Evolutionary conservation across 2,329 filamentous ascomycete species (phyloP).

Genomic region (Calonectria fujianensis): DNA sequence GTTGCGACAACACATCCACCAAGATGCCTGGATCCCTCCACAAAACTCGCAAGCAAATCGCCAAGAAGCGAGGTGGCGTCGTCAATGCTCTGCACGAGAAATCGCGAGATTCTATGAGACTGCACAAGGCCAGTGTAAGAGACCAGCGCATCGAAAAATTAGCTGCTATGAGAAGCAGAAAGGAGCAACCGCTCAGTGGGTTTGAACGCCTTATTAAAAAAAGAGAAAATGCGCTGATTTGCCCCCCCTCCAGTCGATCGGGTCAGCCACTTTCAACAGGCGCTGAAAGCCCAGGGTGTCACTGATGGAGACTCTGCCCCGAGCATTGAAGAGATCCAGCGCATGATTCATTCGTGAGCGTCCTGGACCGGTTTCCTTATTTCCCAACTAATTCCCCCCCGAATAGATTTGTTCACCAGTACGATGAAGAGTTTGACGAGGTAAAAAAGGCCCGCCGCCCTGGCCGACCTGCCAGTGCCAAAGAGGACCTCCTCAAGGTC

Average conservation of each 20-base stretch:
- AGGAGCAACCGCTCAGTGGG: constrained; percentile 84
- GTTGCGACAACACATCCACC: constrained; percentile 33
- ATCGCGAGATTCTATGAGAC: constrained; percentile 87
- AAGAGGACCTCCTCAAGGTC: constrained; percentile 85
- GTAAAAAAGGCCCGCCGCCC: constrained; percentile 82
- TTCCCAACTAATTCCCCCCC: constrained; percentile 18
- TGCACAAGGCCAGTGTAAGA: constrained; percentile 86
- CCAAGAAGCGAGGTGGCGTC: constrained; percentile 87
- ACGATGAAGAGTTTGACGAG: constrained; percentile 81
- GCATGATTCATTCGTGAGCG: constrained; percentile 76
- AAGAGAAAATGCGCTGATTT: constrained; percentile 33
- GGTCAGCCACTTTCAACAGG: constrained; percentile 80
- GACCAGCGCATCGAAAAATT: constrained; percentile 89
- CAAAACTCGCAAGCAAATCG: constrained; percentile 92
- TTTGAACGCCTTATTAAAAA: background rate
- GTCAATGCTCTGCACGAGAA: constrained; percentile 88
- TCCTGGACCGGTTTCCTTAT: background rate
- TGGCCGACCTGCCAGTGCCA: constrained; percentile 85
- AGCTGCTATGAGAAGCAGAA: constrained; percentile 80
- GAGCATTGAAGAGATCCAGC: constrained; percentile 74
- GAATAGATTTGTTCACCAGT: constrained; percentile 77
- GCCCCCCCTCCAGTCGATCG: constrained; percentile 57
- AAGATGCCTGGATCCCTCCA: constrained; percentile 85
- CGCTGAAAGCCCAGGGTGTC: constrained; percentile 63
- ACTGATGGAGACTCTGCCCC: constrained; percentile 73